Conservation (phyloP, 2,329 filamentous ascomycete species). For the Cladorrhinum sp. region DNA sequence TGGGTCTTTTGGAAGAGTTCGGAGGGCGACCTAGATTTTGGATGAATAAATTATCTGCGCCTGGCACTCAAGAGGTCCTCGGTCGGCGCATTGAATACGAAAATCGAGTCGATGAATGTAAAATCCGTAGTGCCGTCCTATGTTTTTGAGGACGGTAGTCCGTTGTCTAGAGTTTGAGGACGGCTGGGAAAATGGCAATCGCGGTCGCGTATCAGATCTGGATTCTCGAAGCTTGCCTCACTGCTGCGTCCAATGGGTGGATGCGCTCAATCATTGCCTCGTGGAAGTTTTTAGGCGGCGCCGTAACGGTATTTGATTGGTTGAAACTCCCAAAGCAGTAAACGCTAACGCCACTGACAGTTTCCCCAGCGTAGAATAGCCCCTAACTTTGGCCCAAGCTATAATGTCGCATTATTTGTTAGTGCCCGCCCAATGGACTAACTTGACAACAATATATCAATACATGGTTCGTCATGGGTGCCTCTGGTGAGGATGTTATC, state of each 20-base stretch:
- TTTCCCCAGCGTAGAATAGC: not conserved
- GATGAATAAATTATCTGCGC: not conserved
- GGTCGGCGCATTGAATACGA: not conserved
- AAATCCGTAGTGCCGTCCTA: not conserved
- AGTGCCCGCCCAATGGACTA: not conserved
- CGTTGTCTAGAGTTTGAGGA: not conserved
- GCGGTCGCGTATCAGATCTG: slow-evolving; percentile 9
- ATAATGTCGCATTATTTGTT: not conserved
- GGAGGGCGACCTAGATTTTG: not conserved
- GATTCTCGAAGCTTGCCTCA: slow-evolving; percentile 11
- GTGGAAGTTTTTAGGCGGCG: slow-evolving; percentile 24
- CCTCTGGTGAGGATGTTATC: slow-evolving; percentile 34
- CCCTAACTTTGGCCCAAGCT: not conserved
- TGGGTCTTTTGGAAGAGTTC: not conserved
- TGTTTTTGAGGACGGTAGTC: not conserved
- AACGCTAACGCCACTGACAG: slow-evolving; percentile 1
- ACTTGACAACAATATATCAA: not conserved
- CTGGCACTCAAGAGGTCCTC: not conserved
- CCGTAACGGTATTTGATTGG: slow-evolving; percentile 23
- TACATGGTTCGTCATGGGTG: slow-evolving; percentile 23
- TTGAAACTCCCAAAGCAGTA: not conserved
- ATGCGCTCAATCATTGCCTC: not conserved
- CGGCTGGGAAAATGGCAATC: not conserved
- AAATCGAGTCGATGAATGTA: not conserved
- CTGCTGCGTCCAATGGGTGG: slow-evolving; percentile 6